These are phyloP conservation scores for Scedosporium dehoogii DNA, from an alignment of 2,329 filamentous ascomycete genomes.

Conservation along the genomic window DNA sequence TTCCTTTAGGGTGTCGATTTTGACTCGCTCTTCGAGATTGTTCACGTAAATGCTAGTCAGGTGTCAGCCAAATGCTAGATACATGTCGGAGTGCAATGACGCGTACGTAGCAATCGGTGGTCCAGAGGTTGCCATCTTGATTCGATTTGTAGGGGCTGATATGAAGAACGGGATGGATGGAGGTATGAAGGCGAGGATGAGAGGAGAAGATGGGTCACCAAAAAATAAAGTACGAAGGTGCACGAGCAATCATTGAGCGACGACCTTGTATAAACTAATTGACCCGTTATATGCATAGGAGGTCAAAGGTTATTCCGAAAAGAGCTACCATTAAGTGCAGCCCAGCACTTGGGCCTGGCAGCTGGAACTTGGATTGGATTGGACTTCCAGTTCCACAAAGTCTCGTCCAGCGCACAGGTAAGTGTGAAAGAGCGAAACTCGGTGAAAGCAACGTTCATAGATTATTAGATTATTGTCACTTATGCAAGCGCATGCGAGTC, in stretches of 20 bases:
- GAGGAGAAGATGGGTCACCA: background rate
- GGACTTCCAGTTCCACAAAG: too few species aligned
- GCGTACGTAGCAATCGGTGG: conserved; percentile 57
- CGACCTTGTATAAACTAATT: background rate
- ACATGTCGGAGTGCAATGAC: conserved; percentile 64
- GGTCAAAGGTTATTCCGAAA: background rate
- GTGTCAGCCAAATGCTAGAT: conserved; percentile 26
- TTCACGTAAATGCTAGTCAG: conserved; percentile 55
- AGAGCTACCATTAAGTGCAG: too few species aligned
- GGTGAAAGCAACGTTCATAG: background rate
- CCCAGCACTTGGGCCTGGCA: too few species aligned
- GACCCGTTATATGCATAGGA: background rate
- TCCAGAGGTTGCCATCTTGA: conserved; percentile 28
- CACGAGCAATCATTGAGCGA: background rate
- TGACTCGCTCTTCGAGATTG: conserved; percentile 89
- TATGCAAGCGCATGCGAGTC: background rate
- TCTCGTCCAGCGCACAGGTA: background rate
- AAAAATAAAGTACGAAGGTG: too few species aligned
- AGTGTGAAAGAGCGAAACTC: background rate
- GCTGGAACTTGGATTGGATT: too few species aligned
- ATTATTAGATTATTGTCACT: background rate
- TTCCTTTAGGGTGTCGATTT: conserved; percentile 64
- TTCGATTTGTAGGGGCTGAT: background rate
- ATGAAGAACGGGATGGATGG: background rate
- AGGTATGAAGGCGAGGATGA: background rate